A percentile compares a stretch with the other conserved stretches of the same genome.
phyloP scores from a whole-genome alignment of 2,329 filamentous ascomycete species.

The Emmonsiellopsis sp. region DNA sequence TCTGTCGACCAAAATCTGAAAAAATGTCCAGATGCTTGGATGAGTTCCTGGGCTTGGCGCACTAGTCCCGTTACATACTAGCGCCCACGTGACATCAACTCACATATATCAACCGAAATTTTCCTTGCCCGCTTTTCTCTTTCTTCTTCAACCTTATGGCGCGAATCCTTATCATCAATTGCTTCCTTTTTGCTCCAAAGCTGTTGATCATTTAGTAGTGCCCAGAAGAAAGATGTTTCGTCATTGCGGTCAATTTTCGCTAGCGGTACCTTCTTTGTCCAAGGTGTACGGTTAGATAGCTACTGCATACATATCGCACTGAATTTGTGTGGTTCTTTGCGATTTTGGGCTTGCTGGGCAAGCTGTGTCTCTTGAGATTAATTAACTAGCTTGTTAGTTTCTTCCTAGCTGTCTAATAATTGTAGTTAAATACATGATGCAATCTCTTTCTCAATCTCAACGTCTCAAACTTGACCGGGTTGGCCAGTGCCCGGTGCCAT shows the following conservation, averaged over 20 bases:
- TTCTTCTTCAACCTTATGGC: constrained; percentile 45
- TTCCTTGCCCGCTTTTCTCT: constrained; percentile 28
- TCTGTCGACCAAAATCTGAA: background rate
- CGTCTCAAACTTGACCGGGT: no score
- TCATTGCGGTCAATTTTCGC: constrained; percentile 85
- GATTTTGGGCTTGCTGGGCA: no score
- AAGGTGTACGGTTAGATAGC: constrained; percentile 97
- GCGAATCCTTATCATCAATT: constrained; percentile 95
- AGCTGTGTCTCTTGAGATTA: no score
- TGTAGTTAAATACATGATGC: no score
- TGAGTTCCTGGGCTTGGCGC: constrained; percentile 8
- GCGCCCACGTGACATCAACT: constrained; percentile 16
- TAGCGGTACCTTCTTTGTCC: constrained; percentile 80
- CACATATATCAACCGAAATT: constrained; percentile 4
- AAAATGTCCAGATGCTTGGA: constrained; percentile 3
- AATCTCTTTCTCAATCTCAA: no score
- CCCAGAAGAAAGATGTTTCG: constrained; percentile 57
- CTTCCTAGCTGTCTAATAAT: no score
- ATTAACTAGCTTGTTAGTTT: no score
- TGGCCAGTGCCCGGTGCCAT: no score
- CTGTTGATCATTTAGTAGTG: constrained; percentile 88
- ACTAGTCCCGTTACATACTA: constrained; percentile 16
- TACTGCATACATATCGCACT: constrained; percentile 62
- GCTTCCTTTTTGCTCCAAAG: constrained; percentile 56
- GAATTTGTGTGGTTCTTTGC: no score